Evolutionary conservation across 2,329 filamentous ascomycete genomes (phyloP), one percentile per base, ranked within the genome.

Genomic region (Trichoderma semiorbis): DNA sequence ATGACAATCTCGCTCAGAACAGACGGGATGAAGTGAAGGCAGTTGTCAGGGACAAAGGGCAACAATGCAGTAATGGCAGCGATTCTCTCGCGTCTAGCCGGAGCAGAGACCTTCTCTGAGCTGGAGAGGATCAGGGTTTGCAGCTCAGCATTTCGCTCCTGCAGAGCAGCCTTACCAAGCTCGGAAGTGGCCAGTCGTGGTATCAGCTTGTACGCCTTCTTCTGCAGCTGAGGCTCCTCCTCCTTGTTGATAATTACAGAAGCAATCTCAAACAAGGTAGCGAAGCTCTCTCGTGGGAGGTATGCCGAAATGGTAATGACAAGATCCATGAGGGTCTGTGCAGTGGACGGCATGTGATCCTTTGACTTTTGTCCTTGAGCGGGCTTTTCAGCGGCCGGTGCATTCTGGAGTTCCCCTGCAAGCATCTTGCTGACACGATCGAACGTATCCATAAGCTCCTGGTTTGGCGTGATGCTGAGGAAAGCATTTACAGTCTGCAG

Each of bases 161-260:
- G 82, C 2, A 99, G 87, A 4, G 95, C 95, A n/a, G 85, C 83
- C 75, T 88, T 89, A 60, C 96, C 96, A 63, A 87, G 88, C 39
- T 93, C 89, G 1, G 95, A 97, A 74, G 93, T 92, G 2, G 93
- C 92, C 53, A 99, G 88, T 69, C 96, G 91, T 4, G 96, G 95
- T 65, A 99, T 97, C 66, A 99, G 88, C 85, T 98, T 98, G 85
- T 99, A 99, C 0, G 96, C 95, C 83, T 99, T 99, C 89, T 99
- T 99, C 81, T 98, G 95, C 43, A 99, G 85, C 80, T 98, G 95
- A 11, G 95, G 92, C 78, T 98, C 95, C 47, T 93, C 88, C 70
- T 92, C 87, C 78, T 91, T 93, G 79, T 92, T 90, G 75, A 98
- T 91, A 71, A 98, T 92, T 30, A 93, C 87, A 0, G 93, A 87